These are phyloP conservation scores for Ogataea pilisensis DNA, from an alignment of 805 yeast species.

Conservation along the genomic window DNA sequence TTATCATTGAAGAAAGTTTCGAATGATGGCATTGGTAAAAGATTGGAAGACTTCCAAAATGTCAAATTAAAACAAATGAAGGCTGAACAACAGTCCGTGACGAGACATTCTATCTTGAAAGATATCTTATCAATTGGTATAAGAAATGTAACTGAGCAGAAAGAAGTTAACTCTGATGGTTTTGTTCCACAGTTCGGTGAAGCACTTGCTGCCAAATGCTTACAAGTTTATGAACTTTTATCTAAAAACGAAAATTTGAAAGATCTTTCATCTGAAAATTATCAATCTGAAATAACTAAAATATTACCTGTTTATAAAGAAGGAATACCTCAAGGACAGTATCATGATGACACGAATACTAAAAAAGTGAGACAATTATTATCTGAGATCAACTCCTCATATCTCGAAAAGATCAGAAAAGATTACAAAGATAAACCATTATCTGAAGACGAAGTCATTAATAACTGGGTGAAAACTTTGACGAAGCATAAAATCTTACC, in stretches of 20 bases:
- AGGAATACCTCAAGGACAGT: slow-evolving; percentile 27
- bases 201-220: slow-evolving; percentile 29
- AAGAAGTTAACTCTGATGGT: slow-evolving; percentile 30
- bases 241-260: slow-evolving; percentile 21
- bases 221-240: slow-evolving; percentile 32
- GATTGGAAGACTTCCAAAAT: slow-evolving; percentile 25
- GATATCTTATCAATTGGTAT: slow-evolving; percentile 35
- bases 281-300: slow-evolving; percentile 51
- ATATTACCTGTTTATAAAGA: slow-evolving; percentile 32
- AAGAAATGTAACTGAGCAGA: slow-evolving; percentile 19
- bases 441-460: slow-evolving; percentile 25
- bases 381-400: slow-evolving; percentile 30
- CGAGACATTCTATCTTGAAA: slow-evolving; percentile 45
- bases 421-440: slow-evolving; percentile 23
- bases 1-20: slow-evolving; percentile 6
- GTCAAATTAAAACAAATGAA: slow-evolving; percentile 35
- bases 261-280: slow-evolving; percentile 23
- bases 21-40: slow-evolving; percentile 24
- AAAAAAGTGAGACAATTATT: slow-evolving; percentile 31
- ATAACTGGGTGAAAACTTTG: slow-evolving; percentile 46
- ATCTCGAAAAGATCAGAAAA: slow-evolving; percentile 30
- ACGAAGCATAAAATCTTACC: slow-evolving; percentile 39
- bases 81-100: slow-evolving; percentile 29
- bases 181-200: slow-evolving; percentile 37
- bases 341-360: slow-evolving; percentile 26